phyloP scores from a whole-genome alignment of 2,329 filamentous ascomycete species.

The Knoxdaviesia proteae region DNA sequence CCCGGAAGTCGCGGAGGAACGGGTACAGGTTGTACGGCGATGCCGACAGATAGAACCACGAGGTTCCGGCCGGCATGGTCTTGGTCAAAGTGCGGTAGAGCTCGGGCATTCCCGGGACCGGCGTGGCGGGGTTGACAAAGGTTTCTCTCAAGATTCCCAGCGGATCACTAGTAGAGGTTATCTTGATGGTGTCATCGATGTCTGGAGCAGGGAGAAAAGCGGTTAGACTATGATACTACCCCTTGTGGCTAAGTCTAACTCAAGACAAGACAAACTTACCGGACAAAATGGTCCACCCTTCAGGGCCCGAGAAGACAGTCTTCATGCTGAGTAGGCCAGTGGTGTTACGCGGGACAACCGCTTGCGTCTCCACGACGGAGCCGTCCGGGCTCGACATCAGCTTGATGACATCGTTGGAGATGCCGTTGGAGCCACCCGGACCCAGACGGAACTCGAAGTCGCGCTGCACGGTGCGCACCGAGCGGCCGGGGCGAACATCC shows the following conservation, averaged over 20 bases:
- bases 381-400: constrained; percentile 27
- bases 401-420: constrained; percentile 41
- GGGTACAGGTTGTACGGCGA: constrained; percentile 90
- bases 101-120: constrained; percentile 65
- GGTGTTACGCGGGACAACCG: constrained; percentile 27
- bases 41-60: constrained; percentile 86
- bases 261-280: constrained; percentile 19
- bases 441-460: constrained; percentile 33
- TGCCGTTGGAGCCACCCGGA: constrained; percentile 50
- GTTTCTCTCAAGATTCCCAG: constrained; percentile 66
- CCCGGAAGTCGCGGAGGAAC: constrained; percentile 58
- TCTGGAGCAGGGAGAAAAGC: constrained; percentile 25
- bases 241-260: background rate
- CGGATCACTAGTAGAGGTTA: constrained; percentile 63
- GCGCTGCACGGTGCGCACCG: constrained; percentile 41
- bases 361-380: constrained; percentile 21
- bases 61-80: constrained; percentile 32
- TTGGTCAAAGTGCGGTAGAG: constrained; percentile 49
- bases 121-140: constrained; percentile 53
- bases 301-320: constrained; percentile 37
- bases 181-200: constrained; percentile 88
- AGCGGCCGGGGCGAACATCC: constrained; percentile 48
- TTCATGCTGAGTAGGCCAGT: constrained; percentile 39
- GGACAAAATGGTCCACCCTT: constrained; percentile 71
- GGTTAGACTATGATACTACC: constrained; percentile 4